Conservation (phyloP, 140 eudicot genomes). For the Ambrosia hybrid region DNA sequence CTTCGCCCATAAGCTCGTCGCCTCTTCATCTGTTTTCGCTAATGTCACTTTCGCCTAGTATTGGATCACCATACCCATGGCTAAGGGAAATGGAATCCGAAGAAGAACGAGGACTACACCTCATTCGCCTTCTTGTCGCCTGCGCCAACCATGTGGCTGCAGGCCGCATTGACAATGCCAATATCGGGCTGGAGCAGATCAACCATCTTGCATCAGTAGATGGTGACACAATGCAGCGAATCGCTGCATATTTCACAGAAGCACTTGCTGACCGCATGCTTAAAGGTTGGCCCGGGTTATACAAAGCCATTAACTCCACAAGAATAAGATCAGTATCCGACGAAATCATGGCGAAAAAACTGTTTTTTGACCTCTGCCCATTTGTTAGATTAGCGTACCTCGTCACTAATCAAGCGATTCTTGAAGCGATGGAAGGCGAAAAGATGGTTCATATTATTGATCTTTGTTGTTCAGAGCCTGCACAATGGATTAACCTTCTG, state of each 20-base stretch:
- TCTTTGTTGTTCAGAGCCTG: no score
- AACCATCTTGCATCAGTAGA: constrained; percentile 68
- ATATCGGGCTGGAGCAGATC: constrained; percentile 59
- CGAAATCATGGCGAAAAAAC: no score
- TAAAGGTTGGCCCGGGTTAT: constrained; percentile 52
- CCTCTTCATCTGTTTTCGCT: constrained; percentile 59
- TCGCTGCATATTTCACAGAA: constrained; percentile 76
- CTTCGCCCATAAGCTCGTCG: constrained; percentile 61
- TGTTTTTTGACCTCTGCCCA: no score
- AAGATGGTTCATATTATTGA: no score
- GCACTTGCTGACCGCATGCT: constrained; percentile 86
- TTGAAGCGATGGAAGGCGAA: no score
- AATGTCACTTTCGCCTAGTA: constrained; percentile 69
- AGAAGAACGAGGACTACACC: constrained; percentile 59
- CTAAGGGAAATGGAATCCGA: constrained; percentile 67
- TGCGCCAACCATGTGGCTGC: constrained; percentile 80
- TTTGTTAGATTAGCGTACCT: no score
- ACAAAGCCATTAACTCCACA: no score
- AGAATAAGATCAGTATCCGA: no score
- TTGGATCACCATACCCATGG: constrained; percentile 87
- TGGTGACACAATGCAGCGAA: constrained; percentile 84
- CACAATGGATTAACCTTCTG: no score
- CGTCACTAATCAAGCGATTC: no score
- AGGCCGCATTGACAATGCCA: constrained; percentile 73
- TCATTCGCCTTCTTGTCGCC: constrained; percentile 57